phyloP scores from a whole-genome alignment of 2,329 filamentous ascomycete species.

The Botryotinia calthae region DNA sequence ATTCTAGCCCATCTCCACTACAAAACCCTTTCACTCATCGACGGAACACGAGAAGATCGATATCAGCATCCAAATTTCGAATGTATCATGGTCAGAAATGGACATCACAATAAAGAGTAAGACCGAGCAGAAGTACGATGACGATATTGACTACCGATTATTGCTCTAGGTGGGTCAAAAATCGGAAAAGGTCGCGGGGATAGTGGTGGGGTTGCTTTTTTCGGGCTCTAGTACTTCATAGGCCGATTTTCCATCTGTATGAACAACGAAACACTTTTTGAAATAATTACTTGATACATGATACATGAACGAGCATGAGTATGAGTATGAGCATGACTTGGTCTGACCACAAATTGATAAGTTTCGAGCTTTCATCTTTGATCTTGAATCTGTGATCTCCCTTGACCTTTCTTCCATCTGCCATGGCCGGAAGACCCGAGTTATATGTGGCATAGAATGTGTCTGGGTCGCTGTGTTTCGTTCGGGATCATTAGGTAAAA shows the following conservation, averaged over 20 bases:
- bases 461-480: neutral
- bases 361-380: neutral
- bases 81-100: neutral
- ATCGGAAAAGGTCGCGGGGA: slow-evolving; percentile 13
- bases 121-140: slow-evolving; percentile 13
- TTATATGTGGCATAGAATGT: neutral
- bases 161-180: neutral
- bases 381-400: neutral
- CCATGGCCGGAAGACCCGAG: slow-evolving; percentile 1
- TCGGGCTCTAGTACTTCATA: neutral
- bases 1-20: neutral
- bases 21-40: neutral
- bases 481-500: neutral
- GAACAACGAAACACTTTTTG: neutral
- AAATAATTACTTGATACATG: too few species aligned
- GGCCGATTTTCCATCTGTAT: neutral
- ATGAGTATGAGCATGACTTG: neutral
- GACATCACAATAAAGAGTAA: neutral
- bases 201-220: neutral
- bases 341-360: neutral
- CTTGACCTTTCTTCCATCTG: neutral
- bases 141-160: slow-evolving; percentile 8
- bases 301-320: too few species aligned
- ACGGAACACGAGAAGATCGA: neutral
- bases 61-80: neutral